Evolutionary conservation across 495 filamentous ascomycete species (phyloP), one percentile per base, ranked within the genome.

Genomic region (Lophiostoma macrostomum): DNA sequence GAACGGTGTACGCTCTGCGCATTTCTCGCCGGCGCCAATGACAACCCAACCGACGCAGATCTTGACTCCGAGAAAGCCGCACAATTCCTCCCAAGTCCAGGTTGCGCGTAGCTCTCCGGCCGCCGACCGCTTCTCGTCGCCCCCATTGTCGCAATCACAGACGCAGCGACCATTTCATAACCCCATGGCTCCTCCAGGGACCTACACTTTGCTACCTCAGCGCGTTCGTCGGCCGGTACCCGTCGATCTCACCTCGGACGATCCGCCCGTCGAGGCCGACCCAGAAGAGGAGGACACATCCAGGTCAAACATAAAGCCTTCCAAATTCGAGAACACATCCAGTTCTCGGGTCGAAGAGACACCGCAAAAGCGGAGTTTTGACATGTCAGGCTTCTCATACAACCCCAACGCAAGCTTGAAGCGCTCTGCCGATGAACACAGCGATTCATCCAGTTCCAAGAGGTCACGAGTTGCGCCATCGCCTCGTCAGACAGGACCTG

Each of bases 131-230:
- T 16, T 48, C 12, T 41, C 54, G 10, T 53, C 63, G 8, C 45
- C 55, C 32, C n/a, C n/a, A n/a, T 29, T 27, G 27, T 25, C 32
- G 23, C 37, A 36, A 18, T 36, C 50, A 14, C 52, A 50, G 29
- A 19, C 49, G 7, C 40, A 35, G n/a, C 45, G 31, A 14, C 52
- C 31, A 2, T 16, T 27, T 22, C 25, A 37, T 5, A 41, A 31
- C 20, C 16, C 45, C n/a, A 86, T 95, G 76, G 87, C 87, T 6
- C 90, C 90, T 14, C 80, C 82, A 34, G 90, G 90, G 11, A 94
- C 89, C 4, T 68, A 72, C 13, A 90, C 85, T 60, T 78, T 77
- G 34, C 74, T 79, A 36, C 88, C 85, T 42, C 53, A 63, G n/a
- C 34, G 45, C 12, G 58, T 57, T 5, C 46, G 52, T 18, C 50